Percentiles rank a stretch among this genome's conserved stretches.
These are phyloP conservation scores for Ceratocystis smalleyi DNA, from an alignment of 2,329 filamentous ascomycete species.

Conservation along the genomic window DNA sequence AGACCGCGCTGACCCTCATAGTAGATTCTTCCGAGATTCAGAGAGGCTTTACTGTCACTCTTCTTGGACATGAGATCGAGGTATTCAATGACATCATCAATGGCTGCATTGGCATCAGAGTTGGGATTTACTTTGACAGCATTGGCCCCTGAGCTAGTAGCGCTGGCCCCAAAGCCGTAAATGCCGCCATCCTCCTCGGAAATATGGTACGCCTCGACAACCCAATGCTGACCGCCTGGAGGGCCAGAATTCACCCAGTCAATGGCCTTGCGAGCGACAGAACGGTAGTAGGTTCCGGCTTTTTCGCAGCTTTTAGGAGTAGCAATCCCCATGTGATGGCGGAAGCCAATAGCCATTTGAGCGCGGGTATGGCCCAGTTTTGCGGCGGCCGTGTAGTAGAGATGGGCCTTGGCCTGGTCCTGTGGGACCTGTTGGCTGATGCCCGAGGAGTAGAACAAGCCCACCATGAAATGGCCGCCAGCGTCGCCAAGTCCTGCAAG, in stretches of 20 bases:
- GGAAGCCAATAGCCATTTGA: conserved; percentile 85
- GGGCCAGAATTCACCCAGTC: conserved; percentile 76
- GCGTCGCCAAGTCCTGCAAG: conserved; percentile 70
- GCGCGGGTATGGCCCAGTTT: conserved; percentile 66
- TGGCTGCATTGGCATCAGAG: conserved; percentile 67
- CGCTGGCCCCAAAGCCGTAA: conserved; percentile 89
- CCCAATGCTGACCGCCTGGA: conserved; percentile 67
- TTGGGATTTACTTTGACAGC: conserved; percentile 57
- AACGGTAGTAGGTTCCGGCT: conserved; percentile 78
- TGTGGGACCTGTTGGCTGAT: conserved; percentile 64
- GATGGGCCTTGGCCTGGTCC: conserved; percentile 78
- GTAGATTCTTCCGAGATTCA: conserved; percentile 70
- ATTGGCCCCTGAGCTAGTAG: conserved; percentile 70
- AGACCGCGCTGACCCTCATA: conserved; percentile 73
- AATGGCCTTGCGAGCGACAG: conserved; percentile 85
- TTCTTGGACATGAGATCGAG: conserved; percentile 80
- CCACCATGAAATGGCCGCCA: conserved; percentile 90
- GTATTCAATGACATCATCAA: conserved; percentile 91
- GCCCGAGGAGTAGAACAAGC: conserved; percentile 88
- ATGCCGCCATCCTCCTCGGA: conserved; percentile 83
- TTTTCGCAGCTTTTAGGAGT: conserved; percentile 73
- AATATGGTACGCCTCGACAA: conserved; percentile 65
- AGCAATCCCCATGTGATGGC: conserved; percentile 72
- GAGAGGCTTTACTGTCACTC: conserved; percentile 74
- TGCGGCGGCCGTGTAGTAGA: conserved; percentile 92